phyloP scores from a whole-genome alignment of 1,284 basidiomycete species.

The Moniliella sp. region DNA sequence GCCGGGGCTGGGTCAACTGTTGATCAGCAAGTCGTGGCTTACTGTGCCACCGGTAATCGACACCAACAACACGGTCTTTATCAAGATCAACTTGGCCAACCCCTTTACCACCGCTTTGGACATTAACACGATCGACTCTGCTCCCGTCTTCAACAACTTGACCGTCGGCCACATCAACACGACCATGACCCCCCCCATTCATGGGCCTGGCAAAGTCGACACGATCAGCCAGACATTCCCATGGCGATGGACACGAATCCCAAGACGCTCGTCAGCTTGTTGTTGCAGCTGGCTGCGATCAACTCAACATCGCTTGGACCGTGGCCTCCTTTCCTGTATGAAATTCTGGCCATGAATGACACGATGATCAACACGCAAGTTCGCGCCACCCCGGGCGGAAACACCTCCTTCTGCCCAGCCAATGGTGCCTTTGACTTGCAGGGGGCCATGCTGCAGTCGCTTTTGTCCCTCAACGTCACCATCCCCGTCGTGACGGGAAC shows the following conservation, averaged over 20 bases:
- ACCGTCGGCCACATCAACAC: slow-evolving; percentile 1
- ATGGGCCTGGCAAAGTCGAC: slow-evolving; percentile 1
- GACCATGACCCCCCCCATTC: background rate
- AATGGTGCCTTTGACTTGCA: slow-evolving; percentile 33
- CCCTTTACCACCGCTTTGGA: slow-evolving; percentile 1
- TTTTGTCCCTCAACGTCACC: slow-evolving; percentile 44
- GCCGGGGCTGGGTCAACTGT: background rate
- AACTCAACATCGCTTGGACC: no score
- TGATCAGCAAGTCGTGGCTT: slow-evolving; percentile 1
- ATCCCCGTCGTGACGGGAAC: slow-evolving; percentile 33
- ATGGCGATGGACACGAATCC: background rate
- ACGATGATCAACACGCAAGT: no score
- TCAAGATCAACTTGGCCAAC: slow-evolving; percentile 1
- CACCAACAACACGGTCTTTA: slow-evolving; percentile 1
- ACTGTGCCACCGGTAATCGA: background rate
- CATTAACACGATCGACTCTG: slow-evolving; percentile 1
- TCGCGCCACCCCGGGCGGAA: no score
- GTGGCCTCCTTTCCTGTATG: no score
- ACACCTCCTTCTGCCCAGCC: no score
- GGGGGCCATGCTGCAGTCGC: slow-evolving; percentile 45
- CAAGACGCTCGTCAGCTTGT: background rate
- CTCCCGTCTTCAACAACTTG: background rate
- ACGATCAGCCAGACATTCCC: background rate
- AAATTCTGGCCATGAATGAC: no score
- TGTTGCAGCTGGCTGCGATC: no score